A percentile compares a stretch with the other conserved stretches of the same genome.
Evolutionary conservation across 2,329 filamentous ascomycete genomes (phyloP).

Genomic region (Microdochium nivale): DNA sequence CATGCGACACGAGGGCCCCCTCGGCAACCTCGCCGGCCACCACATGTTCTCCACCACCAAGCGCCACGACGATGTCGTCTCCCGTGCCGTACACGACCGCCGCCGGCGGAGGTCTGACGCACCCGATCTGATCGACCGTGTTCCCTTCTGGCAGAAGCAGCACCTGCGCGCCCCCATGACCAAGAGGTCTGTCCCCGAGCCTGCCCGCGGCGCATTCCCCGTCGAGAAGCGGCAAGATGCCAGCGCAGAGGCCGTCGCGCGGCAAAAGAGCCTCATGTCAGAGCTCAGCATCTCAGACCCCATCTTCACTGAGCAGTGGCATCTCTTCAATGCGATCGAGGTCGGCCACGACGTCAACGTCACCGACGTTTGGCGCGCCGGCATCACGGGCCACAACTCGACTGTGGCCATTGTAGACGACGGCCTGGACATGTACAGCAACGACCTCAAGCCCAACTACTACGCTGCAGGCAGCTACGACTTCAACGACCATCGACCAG

Average conservation of each 20-base stretch:
- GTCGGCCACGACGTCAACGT: constrained; percentile 90
- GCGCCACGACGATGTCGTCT: constrained; percentile 50
- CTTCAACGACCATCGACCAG: constrained; percentile 77
- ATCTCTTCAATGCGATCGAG: constrained; percentile 77
- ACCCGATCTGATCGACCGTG: constrained; percentile 57
- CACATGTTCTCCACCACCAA: constrained; percentile 76
- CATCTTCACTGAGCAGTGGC: constrained; percentile 92
- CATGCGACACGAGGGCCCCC: constrained; percentile 68
- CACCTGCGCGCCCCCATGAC: constrained; percentile 39
- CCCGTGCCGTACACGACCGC: constrained; percentile 40
- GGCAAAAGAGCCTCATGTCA: constrained; percentile 52
- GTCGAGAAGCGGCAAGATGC: constrained; percentile 15
- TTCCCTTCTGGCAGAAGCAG: constrained; percentile 75
- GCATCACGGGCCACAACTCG: constrained; percentile 79
- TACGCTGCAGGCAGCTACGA: constrained; percentile 89
- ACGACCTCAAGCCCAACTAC: constrained; percentile 88
- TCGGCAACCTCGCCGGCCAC: constrained; percentile 72
- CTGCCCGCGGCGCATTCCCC: constrained; percentile 16
- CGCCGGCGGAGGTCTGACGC: constrained; percentile 35
- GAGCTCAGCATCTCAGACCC: constrained; percentile 75
- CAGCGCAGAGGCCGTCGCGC: constrained; percentile 38
- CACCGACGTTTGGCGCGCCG: constrained; percentile 85
- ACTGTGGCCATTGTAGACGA: constrained; percentile 95
- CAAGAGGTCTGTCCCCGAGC: constrained; percentile 39
- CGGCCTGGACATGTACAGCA: constrained; percentile 90